Evolutionary conservation across 2,329 filamentous ascomycete species (phyloP), one percentile per base, ranked within the genome.

Genomic region (Pestalotiopsis sp.): DNA sequence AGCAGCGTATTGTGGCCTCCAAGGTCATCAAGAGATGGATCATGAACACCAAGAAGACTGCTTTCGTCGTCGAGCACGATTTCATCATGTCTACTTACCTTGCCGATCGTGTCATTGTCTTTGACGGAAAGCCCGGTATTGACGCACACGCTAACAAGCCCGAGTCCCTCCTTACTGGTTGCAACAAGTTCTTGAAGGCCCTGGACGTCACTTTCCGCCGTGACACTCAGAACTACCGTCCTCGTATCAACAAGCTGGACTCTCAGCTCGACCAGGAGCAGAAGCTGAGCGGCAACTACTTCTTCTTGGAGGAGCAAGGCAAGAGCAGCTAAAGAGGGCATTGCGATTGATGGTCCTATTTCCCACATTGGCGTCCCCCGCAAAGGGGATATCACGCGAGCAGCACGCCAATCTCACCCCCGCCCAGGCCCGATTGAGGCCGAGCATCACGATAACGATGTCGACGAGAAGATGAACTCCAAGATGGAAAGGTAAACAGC

Each of bases 1-100:
- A 99, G 84, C 96, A 99, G 84, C 95, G 96, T 92, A 97, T 99
- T 78, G 91, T 99, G 75, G 95, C 94, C 70, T 92, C 95, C 59
- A 92, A 94, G 78, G 97, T 99, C 79, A 99, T 99, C 85, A 99
- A 99, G 88, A 92, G 96, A 73, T 99, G 97, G 88, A 99, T 99
- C 82, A 99, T 99, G 96, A 95, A 99, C 86, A 91, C 94, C 76
- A 98, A 98, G 90, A 98, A 98, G 89, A 99, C 96, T 0, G 96
- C 96, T 64, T 99, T 99, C 81, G 90, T 99, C 76, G 91, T 93
- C 77, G 91, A 93, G 87, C 91, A 93, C 88, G 91, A 93, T 85
- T 93, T 93, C 83, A 92, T 93, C 82, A 94, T 94, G 91, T 79
- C 79, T 39, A 81, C 81, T 3, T 84, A 84, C 73, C 84, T 89